phyloP scores from a whole-genome alignment of 129 eudicot species.

The Pulicaria dysenterica region DNA sequence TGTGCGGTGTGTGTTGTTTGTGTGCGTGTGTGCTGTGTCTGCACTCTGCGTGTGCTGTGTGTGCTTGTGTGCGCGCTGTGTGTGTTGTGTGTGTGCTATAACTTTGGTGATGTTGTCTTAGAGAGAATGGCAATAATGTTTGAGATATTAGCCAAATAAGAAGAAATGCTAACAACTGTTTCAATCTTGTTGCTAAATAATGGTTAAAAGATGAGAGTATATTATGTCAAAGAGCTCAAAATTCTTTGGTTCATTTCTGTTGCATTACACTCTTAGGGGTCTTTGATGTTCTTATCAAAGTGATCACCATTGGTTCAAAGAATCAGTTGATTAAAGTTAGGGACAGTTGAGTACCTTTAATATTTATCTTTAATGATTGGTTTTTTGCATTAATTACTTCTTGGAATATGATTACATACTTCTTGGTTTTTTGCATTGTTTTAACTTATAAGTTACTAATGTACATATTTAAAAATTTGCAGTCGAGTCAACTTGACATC shows the following conservation, averaged over 20 bases:
- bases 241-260: background rate
- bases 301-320: background rate
- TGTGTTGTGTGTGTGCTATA: too few relatives aligned
- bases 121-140: slow-evolving; percentile 10
- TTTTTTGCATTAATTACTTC: background rate
- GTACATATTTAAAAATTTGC: too few relatives aligned
- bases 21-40: too few relatives aligned
- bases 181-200: background rate
- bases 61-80: too few relatives aligned
- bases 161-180: slow-evolving; percentile 3
- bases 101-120: slow-evolving; percentile 27
- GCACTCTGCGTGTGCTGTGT: too few relatives aligned
- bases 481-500: too few relatives aligned
- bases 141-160: background rate
- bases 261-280: slow-evolving; percentile 16
- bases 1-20: too few relatives aligned
- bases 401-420: too few relatives aligned
- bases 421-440: too few relatives aligned
- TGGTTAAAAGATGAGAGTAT: background rate
- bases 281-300: background rate
- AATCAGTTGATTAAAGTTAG: background rate
- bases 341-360: background rate
- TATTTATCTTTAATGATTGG: background rate
- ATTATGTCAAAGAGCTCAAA: background rate
- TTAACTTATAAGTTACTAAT: too few relatives aligned